A percentile compares a stretch with the other conserved stretches of the same genome.
phyloP scores from a whole-genome alignment of 148 eudicot genomes.

The Cornus kousa region DNA sequence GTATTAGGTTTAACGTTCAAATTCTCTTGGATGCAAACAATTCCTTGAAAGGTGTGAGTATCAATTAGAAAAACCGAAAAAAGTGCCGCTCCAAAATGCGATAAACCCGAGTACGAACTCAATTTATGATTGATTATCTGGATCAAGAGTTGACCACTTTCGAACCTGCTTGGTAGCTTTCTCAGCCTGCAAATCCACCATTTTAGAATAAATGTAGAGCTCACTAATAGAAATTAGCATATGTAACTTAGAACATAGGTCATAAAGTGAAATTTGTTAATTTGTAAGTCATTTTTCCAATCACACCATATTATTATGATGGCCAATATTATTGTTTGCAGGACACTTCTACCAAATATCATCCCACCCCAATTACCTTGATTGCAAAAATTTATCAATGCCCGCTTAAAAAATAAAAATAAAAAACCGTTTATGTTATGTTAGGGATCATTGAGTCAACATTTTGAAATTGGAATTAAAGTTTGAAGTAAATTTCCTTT shows the following conservation, averaged over 20 bases:
- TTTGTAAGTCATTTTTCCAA: slow-evolving; percentile 60
- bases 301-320: slow-evolving; percentile 33
- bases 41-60: no score
- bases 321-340: slow-evolving; percentile 47
- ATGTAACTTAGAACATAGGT: no score
- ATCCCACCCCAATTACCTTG: slow-evolving; percentile 68
- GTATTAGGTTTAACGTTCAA: no score
- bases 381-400: no score
- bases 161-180: slow-evolving; percentile 29
- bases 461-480: no score
- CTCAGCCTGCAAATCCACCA: slow-evolving; percentile 24
- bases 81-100: no score
- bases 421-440: no score
- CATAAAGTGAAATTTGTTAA: background rate
- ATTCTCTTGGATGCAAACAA: no score
- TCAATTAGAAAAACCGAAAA: no score
- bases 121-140: slow-evolving; percentile 7
- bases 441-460: no score
- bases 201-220: background rate
- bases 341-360: slow-evolving; percentile 59
- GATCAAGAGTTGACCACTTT: slow-evolving; percentile 31
- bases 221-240: background rate
- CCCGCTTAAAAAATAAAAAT: no score
- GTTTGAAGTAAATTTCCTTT: no score
- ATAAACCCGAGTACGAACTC: background rate